Conservation (phyloP, 2,329 filamentous ascomycete species). For the Ascochyta rabiei region DNA sequence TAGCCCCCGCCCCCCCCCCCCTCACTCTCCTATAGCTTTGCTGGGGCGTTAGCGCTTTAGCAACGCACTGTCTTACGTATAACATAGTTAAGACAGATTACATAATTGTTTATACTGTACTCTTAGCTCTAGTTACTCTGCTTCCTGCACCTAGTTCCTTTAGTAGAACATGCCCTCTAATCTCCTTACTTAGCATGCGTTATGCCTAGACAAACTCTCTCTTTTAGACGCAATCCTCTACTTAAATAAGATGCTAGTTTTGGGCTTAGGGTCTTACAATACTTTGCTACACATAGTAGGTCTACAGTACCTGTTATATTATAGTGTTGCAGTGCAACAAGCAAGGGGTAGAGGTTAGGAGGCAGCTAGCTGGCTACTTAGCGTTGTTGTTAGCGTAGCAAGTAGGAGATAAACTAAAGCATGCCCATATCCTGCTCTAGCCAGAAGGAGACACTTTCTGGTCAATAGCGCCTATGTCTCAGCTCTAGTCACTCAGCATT, state of each 20-base stretch:
- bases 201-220: background rate
- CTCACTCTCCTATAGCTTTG: background rate
- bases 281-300: background rate
- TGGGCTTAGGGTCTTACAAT: background rate
- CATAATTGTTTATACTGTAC: too few relatives aligned
- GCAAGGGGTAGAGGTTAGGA: background rate
- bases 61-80: too few relatives aligned
- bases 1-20: too few relatives aligned
- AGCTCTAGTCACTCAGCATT: background rate
- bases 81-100: too few relatives aligned
- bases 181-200: background rate
- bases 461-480: constrained; percentile 1
- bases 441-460: constrained; percentile 3
- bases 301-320: background rate
- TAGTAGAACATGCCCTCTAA: background rate
- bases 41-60: background rate
- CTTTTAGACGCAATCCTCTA: background rate
- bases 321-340: background rate
- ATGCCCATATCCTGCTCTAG: background rate
- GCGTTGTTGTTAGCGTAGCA: background rate
- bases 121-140: too few relatives aligned
- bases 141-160: background rate
- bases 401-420: background rate
- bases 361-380: background rate
- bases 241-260: background rate